Evolutionary conservation across 2,329 filamentous ascomycete genomes (phyloP).

Genomic region (Ophiostoma piceae): DNA sequence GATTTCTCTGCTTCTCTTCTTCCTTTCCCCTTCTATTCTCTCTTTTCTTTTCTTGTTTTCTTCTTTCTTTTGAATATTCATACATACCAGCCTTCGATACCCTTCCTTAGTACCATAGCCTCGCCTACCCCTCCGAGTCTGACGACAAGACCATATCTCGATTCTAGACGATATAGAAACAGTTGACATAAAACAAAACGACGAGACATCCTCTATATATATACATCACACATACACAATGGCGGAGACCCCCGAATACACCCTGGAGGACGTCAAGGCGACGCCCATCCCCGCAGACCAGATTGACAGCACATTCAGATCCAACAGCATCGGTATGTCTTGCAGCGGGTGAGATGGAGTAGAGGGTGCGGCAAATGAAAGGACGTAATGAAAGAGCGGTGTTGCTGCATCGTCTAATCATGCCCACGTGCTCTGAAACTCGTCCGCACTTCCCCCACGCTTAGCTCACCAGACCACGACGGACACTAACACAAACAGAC

Average conservation of each 20-base stretch:
- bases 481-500: constrained; percentile 39
- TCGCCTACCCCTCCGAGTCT: background rate
- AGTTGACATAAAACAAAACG: background rate
- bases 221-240: constrained; percentile 16
- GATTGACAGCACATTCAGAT: constrained; percentile 58
- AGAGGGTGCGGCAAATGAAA: background rate
- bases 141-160: background rate
- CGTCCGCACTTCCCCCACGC: background rate
- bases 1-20: background rate
- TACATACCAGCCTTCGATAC: background rate
- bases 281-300: constrained; percentile 46
- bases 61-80: background rate
- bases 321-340: constrained; percentile 52
- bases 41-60: background rate
- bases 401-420: constrained; percentile 7
- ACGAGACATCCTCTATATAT: constrained; percentile 1
- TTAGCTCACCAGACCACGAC: background rate
- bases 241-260: constrained; percentile 43
- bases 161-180: background rate
- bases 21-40: background rate
- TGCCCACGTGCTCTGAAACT: background rate
- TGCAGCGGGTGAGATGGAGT: background rate
- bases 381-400: background rate
- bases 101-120: constrained; percentile 6
- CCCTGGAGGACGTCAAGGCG: constrained; percentile 50